Evolutionary conservation across 495 filamentous ascomycete species (phyloP).

Genomic region (Penicillium crystallinum): DNA sequence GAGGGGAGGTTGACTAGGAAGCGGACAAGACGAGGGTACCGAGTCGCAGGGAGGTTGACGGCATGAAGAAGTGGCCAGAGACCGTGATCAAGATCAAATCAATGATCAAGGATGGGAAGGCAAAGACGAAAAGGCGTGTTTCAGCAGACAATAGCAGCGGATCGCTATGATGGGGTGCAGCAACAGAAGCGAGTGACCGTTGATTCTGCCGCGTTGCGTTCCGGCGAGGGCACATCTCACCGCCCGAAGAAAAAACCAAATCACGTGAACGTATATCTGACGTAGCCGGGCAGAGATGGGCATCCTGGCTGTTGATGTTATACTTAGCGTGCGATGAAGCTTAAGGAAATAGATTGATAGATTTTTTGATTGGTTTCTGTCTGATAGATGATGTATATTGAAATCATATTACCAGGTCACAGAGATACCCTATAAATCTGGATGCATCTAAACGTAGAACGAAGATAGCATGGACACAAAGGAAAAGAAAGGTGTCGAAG

Average conservation of each 20-base stretch:
- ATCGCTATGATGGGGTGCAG: slow-evolving; percentile 27
- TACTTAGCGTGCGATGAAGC: background rate
- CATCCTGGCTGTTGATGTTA: background rate
- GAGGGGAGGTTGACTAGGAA: slow-evolving; percentile 35
- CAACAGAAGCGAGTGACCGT: slow-evolving; percentile 31
- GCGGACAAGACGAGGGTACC: slow-evolving; percentile 35
- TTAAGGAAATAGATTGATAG: background rate
- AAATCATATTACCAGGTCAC: background rate
- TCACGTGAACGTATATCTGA: slow-evolving; percentile 22
- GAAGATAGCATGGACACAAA: background rate
- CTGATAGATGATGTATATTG: background rate
- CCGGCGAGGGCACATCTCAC: slow-evolving; percentile 23
- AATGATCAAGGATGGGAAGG: slow-evolving; percentile 13
- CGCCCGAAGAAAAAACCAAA: slow-evolving; percentile 27
- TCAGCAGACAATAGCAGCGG: slow-evolving; percentile 21
- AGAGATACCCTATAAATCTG: background rate
- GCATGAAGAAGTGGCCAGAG: slow-evolving; percentile 26
- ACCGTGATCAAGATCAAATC: slow-evolving; percentile 3
- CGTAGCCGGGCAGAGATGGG: slow-evolving; percentile 16
- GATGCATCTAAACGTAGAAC: background rate
- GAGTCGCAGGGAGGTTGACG: slow-evolving; percentile 29
- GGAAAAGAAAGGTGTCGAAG: background rate
- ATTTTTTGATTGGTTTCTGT: background rate
- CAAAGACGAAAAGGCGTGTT: slow-evolving; percentile 12
- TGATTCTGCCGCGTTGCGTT: slow-evolving; percentile 25